These are phyloP conservation scores for Phalaenopsis equestris DNA, from an alignment of 106 monocot genomes.

Conservation along the genomic window DNA sequence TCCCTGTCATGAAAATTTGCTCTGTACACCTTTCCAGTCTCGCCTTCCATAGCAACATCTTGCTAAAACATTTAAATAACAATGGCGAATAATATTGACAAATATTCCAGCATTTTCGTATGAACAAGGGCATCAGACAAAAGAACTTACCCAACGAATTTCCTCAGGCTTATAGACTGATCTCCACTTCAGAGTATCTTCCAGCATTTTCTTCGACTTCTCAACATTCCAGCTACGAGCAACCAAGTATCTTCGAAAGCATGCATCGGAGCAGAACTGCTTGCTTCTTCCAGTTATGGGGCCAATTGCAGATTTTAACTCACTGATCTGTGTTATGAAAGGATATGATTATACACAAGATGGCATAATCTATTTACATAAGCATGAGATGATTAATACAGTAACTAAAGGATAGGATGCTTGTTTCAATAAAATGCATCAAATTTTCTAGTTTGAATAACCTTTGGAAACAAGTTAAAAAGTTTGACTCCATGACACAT, in stretches of 20 bases:
- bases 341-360: no score
- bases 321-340: constrained; percentile 33
- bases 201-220: constrained; percentile 77
- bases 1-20: constrained; percentile 62
- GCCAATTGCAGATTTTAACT: constrained; percentile 51
- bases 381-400: no score
- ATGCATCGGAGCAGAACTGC: constrained; percentile 53
- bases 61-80: constrained; percentile 23
- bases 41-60: constrained; percentile 70
- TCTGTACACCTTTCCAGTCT: constrained; percentile 81
- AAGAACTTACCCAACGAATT: constrained; percentile 57
- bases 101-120: not conserved
- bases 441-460: no score
- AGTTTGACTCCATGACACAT: no score
- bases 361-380: no score
- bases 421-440: no score
- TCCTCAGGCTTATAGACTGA: constrained; percentile 64
- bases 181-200: constrained; percentile 79
- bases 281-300: constrained; percentile 33
- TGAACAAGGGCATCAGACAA: not conserved
- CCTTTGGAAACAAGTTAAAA: no score
- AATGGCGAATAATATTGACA: not conserved
- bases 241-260: constrained; percentile 67
- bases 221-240: constrained; percentile 75
- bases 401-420: no score